A percentile compares a stretch with the other conserved stretches of the same genome.
Conservation (phyloP, 2,329 filamentous ascomycete species). For the Colletotrichum sp. region DNA sequence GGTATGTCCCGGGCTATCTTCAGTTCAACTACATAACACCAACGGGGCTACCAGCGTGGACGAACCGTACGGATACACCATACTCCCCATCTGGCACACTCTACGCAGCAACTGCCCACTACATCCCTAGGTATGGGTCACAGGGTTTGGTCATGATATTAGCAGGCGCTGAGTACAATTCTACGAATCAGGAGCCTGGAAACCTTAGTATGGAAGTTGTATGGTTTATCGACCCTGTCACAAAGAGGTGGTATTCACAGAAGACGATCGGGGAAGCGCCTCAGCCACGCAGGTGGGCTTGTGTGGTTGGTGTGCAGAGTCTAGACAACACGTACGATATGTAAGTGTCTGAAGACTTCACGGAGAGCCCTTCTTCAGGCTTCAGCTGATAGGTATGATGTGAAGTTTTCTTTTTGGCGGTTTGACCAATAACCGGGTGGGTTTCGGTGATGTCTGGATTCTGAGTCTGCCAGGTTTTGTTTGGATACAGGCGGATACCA, state of each 20-base stretch:
- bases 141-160: constrained; percentile 6
- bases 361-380: background rate
- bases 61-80: background rate
- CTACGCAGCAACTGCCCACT: background rate
- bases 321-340: constrained; percentile 11
- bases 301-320: background rate
- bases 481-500: background rate
- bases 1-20: background rate
- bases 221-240: constrained; percentile 6
- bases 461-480: constrained; percentile 15
- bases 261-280: background rate
- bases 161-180: background rate
- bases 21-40: background rate
- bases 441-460: background rate
- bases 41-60: background rate
- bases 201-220: background rate
- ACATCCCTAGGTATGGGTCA: background rate
- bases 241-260: constrained; percentile 10
- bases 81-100: background rate
- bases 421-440: background rate
- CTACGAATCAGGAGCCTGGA: background rate
- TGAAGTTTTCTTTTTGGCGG: constrained; percentile 16
- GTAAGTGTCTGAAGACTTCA: background rate
- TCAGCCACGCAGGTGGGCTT: background rate
- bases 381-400: too few species aligned